Base-by-base conservation (phyloP, 2,329 filamentous ascomycete species). In the Metarhizium robertsii region DNA sequence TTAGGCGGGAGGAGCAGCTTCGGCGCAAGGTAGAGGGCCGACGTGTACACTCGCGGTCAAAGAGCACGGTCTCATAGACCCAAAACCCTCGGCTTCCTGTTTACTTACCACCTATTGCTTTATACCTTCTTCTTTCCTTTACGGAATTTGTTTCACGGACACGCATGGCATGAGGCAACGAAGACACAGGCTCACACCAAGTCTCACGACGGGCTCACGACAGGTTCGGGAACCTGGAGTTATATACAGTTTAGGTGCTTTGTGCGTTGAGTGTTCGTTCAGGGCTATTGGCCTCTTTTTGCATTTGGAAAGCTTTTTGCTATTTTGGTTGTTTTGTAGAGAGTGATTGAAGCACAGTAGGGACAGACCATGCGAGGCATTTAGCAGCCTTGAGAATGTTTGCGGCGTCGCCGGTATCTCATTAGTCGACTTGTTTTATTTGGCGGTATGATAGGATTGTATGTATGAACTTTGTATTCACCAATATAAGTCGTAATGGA, bases 1-100 rank as follows among this genome's bases (percentile, higher is more conserved):
- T 88, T 60, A 84, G 84, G 74, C 72, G 79, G 60, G 83, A 86
- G 64, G 82, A 83, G 64, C 72, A 79, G 55, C 65, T 82, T n/a
- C 78, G 79, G 53, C 77, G 77, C 55, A 75, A 79, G 56, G 73
- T 77, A 36, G 79, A 80, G 58, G 74, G 75, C 54, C 73, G 75
- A 47, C 72, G 79, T 58, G 73, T 77, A 52, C 79, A 83, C 62
- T 78, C 78, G 56, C 73, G 80, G 48, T 80, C 79, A 59, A 84
- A 83, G 75, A 84, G 80, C 67, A 79, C 76, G 71, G 75, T 76
- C 62, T 54, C 56, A 4, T 58, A 54, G 43, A 13, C 7, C 13
- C 14, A 5, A 16, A 16, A 7, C 8, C 8, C 11, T 16, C 14
- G 2, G 14, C 2, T 13, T 53, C 34, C 38, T 40, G 13, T 30